A percentile compares a stretch with the other conserved stretches of the same genome.
Conservation (phyloP, 2,329 filamentous ascomycete genomes). For the Venturia aucupariae region DNA sequence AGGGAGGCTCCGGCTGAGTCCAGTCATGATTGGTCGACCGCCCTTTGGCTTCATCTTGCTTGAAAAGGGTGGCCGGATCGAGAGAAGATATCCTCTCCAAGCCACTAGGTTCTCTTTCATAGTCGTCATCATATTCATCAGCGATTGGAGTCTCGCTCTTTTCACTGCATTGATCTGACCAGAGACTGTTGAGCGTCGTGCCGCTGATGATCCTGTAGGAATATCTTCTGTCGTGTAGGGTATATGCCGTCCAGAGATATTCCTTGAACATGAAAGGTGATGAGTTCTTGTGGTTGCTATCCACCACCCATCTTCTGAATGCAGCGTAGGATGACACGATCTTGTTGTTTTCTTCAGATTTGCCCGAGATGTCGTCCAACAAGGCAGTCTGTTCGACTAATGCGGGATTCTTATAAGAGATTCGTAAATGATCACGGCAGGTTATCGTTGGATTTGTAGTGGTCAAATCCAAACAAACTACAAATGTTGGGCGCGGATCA, state of each 20-base stretch:
- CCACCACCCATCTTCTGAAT: slow-evolving; percentile 7
- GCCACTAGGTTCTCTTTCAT: not conserved
- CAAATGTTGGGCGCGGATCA: slow-evolving; percentile 5
- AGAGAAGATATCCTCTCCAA: not conserved
- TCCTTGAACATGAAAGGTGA: not conserved
- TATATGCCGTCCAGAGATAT: slow-evolving; percentile 1
- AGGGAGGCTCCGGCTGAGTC: not conserved
- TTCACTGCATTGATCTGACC: not conserved
- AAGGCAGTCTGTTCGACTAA: not conserved
- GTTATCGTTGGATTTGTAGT: not conserved
- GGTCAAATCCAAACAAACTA: not conserved
- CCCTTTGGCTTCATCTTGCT: not conserved
- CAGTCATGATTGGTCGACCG: not conserved
- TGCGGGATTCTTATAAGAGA: not conserved
- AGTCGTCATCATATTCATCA: not conserved
- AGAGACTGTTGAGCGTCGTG: not conserved
- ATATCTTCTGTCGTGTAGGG: not conserved
- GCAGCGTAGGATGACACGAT: not conserved
- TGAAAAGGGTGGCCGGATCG: not conserved
- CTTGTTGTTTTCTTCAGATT: not conserved
- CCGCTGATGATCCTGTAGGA: not conserved
- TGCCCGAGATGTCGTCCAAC: slow-evolving; percentile 1
- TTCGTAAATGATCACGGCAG: not conserved
- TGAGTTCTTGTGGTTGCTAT: not conserved
- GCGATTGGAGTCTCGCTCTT: not conserved